Percentiles rank a stretch among this genome's conserved stretches.
Conservation (phyloP, 768 basidiomycete genomes). For the Termitomyces sp. region DNA sequence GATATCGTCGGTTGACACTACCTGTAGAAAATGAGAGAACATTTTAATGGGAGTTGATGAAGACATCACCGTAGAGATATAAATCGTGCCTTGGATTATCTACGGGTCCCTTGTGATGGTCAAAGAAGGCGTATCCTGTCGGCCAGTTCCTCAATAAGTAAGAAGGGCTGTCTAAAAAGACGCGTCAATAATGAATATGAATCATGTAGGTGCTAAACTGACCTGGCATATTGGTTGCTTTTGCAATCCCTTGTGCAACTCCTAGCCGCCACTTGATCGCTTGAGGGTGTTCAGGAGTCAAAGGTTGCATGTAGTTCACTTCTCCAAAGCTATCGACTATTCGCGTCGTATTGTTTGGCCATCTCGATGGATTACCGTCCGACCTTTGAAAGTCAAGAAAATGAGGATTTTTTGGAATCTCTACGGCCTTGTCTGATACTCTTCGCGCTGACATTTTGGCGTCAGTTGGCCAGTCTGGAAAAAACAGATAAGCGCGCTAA, state of each 20-base stretch:
- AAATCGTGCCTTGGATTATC: constrained; percentile 60
- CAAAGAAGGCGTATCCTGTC: constrained; percentile 60
- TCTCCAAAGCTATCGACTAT: constrained; percentile 52
- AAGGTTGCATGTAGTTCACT: constrained; percentile 65
- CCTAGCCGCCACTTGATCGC: constrained; percentile 53
- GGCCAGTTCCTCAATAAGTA: constrained; percentile 69
- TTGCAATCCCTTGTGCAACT: constrained; percentile 35
- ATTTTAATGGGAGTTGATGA: background rate
- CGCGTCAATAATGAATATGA: background rate
- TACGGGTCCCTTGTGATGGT: constrained; percentile 65
- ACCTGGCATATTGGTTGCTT: constrained; percentile 46
- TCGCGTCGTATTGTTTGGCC: constrained; percentile 54
- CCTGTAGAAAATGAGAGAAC: constrained; percentile 29
- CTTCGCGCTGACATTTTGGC: constrained; percentile 22
- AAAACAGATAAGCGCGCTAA: background rate
- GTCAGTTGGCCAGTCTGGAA: background rate
- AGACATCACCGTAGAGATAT: constrained; percentile 63
- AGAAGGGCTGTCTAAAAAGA: constrained; percentile 36
- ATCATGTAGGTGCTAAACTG: constrained; percentile 13
- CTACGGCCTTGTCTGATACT: constrained; percentile 18
- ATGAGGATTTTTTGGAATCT: constrained; percentile 45
- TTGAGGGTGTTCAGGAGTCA: constrained; percentile 44
- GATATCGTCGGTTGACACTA: constrained; percentile 47
- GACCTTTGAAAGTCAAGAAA: constrained; percentile 56
- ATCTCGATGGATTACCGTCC: constrained; percentile 49